Evolutionary conservation across 1,139 yeast genomes (phyloP), one percentile per base, ranked within the genome.

Genomic region (Debaryomyces sp.): DNA sequence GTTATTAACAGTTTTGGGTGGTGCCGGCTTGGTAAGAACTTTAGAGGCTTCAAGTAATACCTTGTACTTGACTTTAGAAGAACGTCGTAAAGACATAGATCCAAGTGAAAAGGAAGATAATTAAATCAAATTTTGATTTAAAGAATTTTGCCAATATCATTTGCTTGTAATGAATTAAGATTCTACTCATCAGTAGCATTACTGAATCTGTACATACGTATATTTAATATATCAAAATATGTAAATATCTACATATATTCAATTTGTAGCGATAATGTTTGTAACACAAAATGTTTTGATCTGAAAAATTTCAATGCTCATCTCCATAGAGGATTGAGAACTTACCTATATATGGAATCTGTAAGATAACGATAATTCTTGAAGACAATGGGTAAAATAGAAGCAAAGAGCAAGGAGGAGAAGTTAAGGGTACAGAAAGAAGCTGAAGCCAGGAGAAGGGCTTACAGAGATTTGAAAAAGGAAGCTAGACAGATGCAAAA

Each of bases 11-110:
- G 72, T 87, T 49, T 78, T 89, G 54, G 89, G 96, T 52, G 98
- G 97, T 61, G 95, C 91, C 40, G 96, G 96, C 3, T 78, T 92
- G 64, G 96, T 89, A 6, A 82, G 82, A 68, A 89, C 96, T 24
- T 78, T 92, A 66, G 87, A 88, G 68, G 69, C 88, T 26, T 75
- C 89, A 17, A 72, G 88, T 27, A 82, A 82, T 56, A 70, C 75
- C 52, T 78, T 92, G 58, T 89, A 89, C 60, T 75, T 91, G 66
- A 88, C 96, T 6, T 70, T 91, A 68, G 84, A 85, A 52, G 76
- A 84, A 54, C 84, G 85, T 59, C 67, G 75, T 53, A 70, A 81
- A 66, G 78, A 79, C 53, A 61, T 77, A 47, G 73, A 68, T 48
- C 63, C 68, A 48, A 55, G 49, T 45, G 57, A 54, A 29, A 55